Percentiles rank a stretch among this genome's conserved stretches.
These are phyloP conservation scores for Termitomyces sp. DNA, from an alignment of 768 basidiomycete species.

Conservation along the genomic window DNA sequence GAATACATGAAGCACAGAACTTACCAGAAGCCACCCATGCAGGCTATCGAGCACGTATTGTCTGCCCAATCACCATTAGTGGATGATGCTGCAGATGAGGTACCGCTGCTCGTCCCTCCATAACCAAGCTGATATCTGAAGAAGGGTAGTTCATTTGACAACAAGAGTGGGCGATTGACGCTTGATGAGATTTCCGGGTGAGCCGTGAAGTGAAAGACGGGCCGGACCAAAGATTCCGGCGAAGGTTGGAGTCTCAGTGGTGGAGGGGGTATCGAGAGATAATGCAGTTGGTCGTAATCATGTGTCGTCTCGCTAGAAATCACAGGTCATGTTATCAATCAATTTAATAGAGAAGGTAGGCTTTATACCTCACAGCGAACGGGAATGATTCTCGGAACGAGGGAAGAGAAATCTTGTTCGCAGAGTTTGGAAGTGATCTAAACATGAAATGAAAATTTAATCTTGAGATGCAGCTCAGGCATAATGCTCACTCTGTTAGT, in stretches of 20 bases:
- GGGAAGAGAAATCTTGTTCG: conserved; percentile 8
- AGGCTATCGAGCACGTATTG: not conserved
- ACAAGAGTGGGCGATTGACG: not conserved
- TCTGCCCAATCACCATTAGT: not conserved
- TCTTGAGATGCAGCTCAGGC: not conserved
- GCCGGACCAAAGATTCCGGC: not conserved
- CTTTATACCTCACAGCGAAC: conserved; percentile 7
- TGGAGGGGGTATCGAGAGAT: not conserved
- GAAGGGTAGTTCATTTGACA: not conserved
- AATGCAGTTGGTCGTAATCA: not conserved
- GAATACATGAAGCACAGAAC: not conserved
- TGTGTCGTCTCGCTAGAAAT: not conserved
- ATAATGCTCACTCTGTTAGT: not conserved
- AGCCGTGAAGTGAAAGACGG: not conserved
- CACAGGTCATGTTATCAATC: not conserved
- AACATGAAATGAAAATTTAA: not conserved
- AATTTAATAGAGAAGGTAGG: not conserved
- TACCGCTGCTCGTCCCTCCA: not conserved
- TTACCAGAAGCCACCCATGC: conserved; percentile 5
- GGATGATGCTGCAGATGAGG: conserved; percentile 7
- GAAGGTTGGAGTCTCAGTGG: not conserved
- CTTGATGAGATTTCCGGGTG: not conserved
- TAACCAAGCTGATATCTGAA: not conserved
- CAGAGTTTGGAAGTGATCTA: not conserved
- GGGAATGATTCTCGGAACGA: conserved; percentile 17